Percentiles rank a stretch among this genome's conserved stretches.
These are phyloP conservation scores for Raffaelea arxii DNA, from an alignment of 2,329 filamentous ascomycete species.

Conservation along the genomic window DNA sequence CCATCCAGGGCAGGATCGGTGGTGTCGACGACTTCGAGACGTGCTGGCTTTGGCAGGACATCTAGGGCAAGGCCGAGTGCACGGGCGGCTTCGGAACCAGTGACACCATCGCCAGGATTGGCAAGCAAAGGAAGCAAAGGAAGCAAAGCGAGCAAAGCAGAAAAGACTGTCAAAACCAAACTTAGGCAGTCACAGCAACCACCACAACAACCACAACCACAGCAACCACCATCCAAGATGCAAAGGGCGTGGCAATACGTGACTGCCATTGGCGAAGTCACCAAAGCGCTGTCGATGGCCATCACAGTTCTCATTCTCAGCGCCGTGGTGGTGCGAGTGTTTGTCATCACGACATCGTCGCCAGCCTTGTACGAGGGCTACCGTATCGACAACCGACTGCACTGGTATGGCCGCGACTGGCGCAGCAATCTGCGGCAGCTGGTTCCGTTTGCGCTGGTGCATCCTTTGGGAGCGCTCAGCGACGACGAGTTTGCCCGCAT, in stretches of 20 bases:
- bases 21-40: too few species aligned
- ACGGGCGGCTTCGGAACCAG: too few species aligned
- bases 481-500: slow-evolving; percentile 14
- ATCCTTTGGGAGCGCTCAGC: slow-evolving; percentile 14
- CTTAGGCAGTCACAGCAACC: background rate
- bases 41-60: too few species aligned
- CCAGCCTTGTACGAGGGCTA: slow-evolving; percentile 13
- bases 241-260: background rate
- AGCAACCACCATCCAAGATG: background rate
- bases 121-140: too few species aligned
- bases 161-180: background rate
- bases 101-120: too few species aligned
- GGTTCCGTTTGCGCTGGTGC: slow-evolving; percentile 13
- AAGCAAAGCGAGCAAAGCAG: background rate
- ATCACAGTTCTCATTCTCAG: slow-evolving; percentile 10
- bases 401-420: slow-evolving; percentile 16
- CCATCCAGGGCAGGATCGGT: too few species aligned
- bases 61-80: too few species aligned
- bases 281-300: slow-evolving; percentile 6
- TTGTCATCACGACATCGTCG: slow-evolving; percentile 11
- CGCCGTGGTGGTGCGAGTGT: slow-evolving; percentile 8
- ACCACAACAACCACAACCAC: background rate
- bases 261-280: background rate
- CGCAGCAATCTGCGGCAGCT: slow-evolving; percentile 14
- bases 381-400: slow-evolving; percentile 14